Percentiles rank a stretch among this genome's conserved stretches.
Conservation (phyloP, 176 grass and related monocot genomes). For the Saccharum spontaneum region DNA sequence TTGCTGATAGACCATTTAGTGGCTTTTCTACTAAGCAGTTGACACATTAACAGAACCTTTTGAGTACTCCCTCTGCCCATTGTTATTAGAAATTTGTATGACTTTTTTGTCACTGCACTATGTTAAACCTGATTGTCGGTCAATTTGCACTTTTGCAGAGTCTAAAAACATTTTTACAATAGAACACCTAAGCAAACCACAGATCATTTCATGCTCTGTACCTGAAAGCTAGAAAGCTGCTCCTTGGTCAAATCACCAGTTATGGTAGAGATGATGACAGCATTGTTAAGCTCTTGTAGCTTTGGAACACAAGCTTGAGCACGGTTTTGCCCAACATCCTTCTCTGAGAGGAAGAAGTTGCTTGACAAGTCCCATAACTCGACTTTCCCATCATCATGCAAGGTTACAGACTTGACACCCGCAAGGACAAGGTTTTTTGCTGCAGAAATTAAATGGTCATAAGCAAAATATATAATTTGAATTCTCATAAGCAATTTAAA, state of each 20-base stretch:
- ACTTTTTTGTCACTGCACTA: neutral
- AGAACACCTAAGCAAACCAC: neutral
- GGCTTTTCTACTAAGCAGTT: conserved; percentile 2
- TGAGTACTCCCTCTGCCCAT: neutral
- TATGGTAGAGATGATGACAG: conserved; percentile 63
- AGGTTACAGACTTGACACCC: conserved; percentile 80
- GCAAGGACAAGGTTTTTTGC: conserved; percentile 90
- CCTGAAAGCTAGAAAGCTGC: conserved; percentile 77
- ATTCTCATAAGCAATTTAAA: neutral
- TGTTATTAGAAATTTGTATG: neutral
- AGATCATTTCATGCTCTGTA: conserved; percentile 27
- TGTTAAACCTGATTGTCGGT: neutral
- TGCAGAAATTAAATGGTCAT: conserved; percentile 32
- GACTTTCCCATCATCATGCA: conserved; percentile 72
- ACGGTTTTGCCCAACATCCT: conserved; percentile 68
- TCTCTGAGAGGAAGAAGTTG: conserved; percentile 85
- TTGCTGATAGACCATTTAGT: neutral
- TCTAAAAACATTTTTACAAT: neutral
- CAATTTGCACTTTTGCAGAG: neutral
- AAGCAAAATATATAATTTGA: neutral
- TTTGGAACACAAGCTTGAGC: conserved; percentile 61
- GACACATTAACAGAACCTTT: neutral
- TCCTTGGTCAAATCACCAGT: conserved; percentile 62
- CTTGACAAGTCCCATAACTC: conserved; percentile 81
- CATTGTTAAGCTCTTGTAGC: conserved; percentile 88